Evolutionary conservation across 2,329 filamentous ascomycete genomes (phyloP), one percentile per base, ranked within the genome.

Genomic region (Cucurbitaria berberidis): DNA sequence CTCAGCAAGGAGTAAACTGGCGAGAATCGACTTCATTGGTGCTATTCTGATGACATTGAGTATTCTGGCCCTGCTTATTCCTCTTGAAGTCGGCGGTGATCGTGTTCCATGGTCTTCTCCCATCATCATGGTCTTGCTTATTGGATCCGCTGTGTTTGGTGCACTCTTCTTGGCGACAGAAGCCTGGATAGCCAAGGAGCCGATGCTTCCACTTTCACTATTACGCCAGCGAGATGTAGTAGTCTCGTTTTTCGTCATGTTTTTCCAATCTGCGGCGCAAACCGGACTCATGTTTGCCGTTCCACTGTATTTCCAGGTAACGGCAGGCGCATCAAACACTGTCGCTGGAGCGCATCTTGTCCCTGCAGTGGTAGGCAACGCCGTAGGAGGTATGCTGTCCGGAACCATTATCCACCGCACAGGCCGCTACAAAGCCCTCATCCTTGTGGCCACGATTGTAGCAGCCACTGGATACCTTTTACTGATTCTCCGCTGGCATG

Each of bases 221-320:
- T 75, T 88, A 13, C 68, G 66, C 5, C 75, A 82, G 15, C 76
- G 79, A 39, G 82, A 84, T 45, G 80, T 85, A 0, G 73, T 85
- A 3, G 76, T 81, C 1, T 80, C 82, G 0, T 85, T 84, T 51
- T 52, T 82, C 0, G 81, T 86, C 32, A 77, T 79, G 19, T 74
- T 76, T 2, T 73, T 83, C 0, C 86, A 89, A 56, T 74, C 77
- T 0, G 78, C 80, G 1, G 83, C 85, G 0, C 88, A 90, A 62
- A 70, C 85, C 8, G 82, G 80, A 73, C 78, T 86, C 66, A 86
- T 89, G 83, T 87, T 86, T 48, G 81, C 82, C 0, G 81, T 90
- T 0, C 88, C 88, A 0, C 72, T 90, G 0, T 90, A 90, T 72
- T 91, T 90, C 58, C 85, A 89, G 51, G 82, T 88, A 1, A 87